Base-by-base conservation (phyloP, 1,284 basidiomycete genomes). In the Sanghuangporus baumii region DNA sequence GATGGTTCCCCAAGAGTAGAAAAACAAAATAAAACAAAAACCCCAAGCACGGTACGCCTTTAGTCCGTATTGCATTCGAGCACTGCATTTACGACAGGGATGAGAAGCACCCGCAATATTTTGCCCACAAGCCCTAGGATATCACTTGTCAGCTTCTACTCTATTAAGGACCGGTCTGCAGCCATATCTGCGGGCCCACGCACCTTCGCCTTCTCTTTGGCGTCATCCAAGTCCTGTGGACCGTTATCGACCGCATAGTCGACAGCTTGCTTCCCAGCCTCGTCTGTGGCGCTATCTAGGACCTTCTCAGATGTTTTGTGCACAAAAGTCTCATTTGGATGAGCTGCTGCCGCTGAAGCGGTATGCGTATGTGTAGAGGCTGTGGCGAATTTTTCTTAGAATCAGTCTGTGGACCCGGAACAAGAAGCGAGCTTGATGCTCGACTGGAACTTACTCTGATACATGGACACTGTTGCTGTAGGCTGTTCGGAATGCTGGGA, bases 71-170 rank as follows among this genome's bases (percentile, higher is more conserved):
- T 5, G 16, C 8, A 26, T 18, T 7, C 20, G 50, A 14, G 41
- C 18, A 14, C 5, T 23, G 16, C 26, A 54, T 37, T 34, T 54
- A 56, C 40, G 55, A 16, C 9, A 56, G 55, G 12, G 59, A 62
- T 26, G 61, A 57, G 37, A 62, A 58, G 23, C 61, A 62, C 6
- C 61, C 55, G 43, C 54, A 62, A 20, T 41, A 62, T n/a, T 62
- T 62, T 14, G 55, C 54, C 61, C 61, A 62, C 37, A 48, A 31
- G 26, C 61, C 61, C 61, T 62, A 37, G 26, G 26, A 31, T 31
- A 31, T 31, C 26, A 31, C 26, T 31, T 31, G 26, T 31, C 26
- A 31, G 26, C 26, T 31, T 31, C 2, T 31, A 31, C 26, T 31
- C 26, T 31, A 31, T 31, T 3, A 31, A 31, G 26, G 26, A 31